phyloP scores from a whole-genome alignment of 768 basidiomycete species.

The Agaricus sinodeliciosus region DNA sequence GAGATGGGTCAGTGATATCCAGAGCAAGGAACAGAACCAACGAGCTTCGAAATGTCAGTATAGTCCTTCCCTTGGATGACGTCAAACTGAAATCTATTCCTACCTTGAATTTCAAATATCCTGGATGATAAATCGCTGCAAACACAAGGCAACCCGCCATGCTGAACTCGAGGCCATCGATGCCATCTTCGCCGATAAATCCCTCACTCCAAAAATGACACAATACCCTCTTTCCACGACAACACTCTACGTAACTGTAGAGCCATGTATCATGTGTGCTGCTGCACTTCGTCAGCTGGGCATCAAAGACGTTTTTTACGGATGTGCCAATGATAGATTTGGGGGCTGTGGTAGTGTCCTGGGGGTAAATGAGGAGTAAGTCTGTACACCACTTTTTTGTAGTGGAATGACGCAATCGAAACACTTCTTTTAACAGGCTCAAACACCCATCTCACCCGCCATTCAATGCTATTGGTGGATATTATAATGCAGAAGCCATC shows the following conservation, averaged over 20 bases:
- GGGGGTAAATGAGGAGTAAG: slow-evolving; percentile 73
- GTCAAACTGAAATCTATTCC: background rate
- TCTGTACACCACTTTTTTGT: slow-evolving; percentile 9
- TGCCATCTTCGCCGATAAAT: slow-evolving; percentile 60
- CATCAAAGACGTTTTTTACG: slow-evolving; percentile 85
- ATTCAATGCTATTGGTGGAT: slow-evolving; percentile 73
- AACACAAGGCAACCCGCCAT: slow-evolving; percentile 94
- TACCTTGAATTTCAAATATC: background rate
- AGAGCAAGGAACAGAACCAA: slow-evolving; percentile 91
- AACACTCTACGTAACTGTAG: slow-evolving; percentile 94
- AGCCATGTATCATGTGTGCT: slow-evolving; percentile 99
- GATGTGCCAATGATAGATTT: slow-evolving; percentile 93
- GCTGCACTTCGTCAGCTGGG: slow-evolving; percentile 92
- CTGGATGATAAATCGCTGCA: no score
- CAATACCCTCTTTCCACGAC: slow-evolving; percentile 69
- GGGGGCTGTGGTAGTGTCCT: slow-evolving; percentile 96
- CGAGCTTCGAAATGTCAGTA: slow-evolving; percentile 78
- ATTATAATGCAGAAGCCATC: slow-evolving; percentile 77
- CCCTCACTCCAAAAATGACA: slow-evolving; percentile 44
- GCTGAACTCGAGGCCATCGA: slow-evolving; percentile 98
- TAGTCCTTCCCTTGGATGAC: slow-evolving; percentile 2
- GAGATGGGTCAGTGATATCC: slow-evolving; percentile 71
- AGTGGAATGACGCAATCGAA: background rate
- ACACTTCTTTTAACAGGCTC: slow-evolving; percentile 37
- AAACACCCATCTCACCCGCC: slow-evolving; percentile 67